These are phyloP conservation scores for Hypholoma sublateritium DNA, from an alignment of 768 basidiomycete species.

Conservation along the genomic window DNA sequence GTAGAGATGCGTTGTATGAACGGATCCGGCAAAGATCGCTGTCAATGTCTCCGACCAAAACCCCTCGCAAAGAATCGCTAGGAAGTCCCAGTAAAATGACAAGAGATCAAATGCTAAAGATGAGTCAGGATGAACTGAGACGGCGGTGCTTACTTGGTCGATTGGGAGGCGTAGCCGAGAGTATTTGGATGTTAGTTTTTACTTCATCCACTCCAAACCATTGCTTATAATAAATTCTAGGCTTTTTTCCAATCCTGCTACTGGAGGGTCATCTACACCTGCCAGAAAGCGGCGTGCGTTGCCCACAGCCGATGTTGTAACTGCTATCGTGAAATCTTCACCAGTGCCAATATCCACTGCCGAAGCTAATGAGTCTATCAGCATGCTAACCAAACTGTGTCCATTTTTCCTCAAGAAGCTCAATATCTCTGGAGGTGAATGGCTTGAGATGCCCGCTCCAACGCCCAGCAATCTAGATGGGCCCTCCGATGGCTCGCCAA, in stretches of 20 bases:
- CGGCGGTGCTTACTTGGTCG: constrained; percentile 76
- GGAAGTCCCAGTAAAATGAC: constrained; percentile 48
- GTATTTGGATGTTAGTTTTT: constrained; percentile 75
- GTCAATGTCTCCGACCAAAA: constrained; percentile 65
- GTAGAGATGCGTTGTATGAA: constrained; percentile 79
- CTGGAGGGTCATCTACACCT: constrained; percentile 49
- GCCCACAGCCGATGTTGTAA: constrained; percentile 62
- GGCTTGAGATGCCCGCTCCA: constrained; percentile 62
- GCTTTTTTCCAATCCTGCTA: constrained; percentile 68
- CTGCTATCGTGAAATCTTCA: constrained; percentile 77
- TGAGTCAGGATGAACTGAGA: constrained; percentile 78
- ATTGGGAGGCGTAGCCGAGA: constrained; percentile 79
- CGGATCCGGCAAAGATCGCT: constrained; percentile 75
- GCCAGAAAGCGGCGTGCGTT: constrained; percentile 73
- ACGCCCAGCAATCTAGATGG: constrained; percentile 14
- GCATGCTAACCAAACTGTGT: constrained; percentile 65
- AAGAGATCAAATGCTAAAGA: constrained; percentile 65
- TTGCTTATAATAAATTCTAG: constrained; percentile 30
- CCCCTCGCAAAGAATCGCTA: constrained; percentile 32
- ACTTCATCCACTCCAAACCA: neutral
- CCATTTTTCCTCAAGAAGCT: constrained; percentile 78
- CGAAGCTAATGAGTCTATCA: constrained; percentile 75
- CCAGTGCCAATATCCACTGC: constrained; percentile 76
- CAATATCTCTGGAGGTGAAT: constrained; percentile 55
- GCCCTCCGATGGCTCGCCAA: constrained; percentile 34